These are phyloP conservation scores for Trichoderma simmonsii DNA, from an alignment of 2,329 filamentous ascomycete species.

Conservation along the genomic window DNA sequence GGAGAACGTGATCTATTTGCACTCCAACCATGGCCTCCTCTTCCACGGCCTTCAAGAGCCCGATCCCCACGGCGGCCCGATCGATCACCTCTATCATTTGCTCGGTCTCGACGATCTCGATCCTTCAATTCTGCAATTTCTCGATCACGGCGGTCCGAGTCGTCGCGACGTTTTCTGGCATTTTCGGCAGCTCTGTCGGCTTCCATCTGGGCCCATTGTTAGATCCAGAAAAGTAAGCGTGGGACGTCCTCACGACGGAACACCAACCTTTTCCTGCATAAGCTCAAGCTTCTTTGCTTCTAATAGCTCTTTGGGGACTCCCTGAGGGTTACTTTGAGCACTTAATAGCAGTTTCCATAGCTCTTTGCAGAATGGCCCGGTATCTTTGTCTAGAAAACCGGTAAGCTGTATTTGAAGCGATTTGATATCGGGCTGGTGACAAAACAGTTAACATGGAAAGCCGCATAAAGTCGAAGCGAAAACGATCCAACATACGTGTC, in stretches of 20 bases:
- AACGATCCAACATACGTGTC: conserved; percentile 54
- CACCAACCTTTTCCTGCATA: conserved; percentile 82
- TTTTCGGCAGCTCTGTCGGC: conserved; percentile 79
- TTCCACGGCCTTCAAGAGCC: conserved; percentile 42
- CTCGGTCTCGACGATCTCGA: conserved; percentile 56
- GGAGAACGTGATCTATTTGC: conserved; percentile 49
- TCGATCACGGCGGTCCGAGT: conserved; percentile 67
- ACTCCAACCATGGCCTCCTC: conserved; percentile 35
- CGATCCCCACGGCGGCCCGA: conserved; percentile 53
- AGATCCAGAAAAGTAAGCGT: background rate
- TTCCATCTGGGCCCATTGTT: conserved; percentile 57
- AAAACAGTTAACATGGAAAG: conserved; percentile 21
- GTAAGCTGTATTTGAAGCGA: conserved; percentile 90
- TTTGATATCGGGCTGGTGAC: conserved; percentile 84
- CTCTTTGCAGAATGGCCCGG: conserved; percentile 84
- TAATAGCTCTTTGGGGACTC: conserved; percentile 88
- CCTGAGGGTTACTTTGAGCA: conserved; percentile 82
- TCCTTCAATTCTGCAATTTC: conserved; percentile 67
- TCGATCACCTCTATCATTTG: conserved; percentile 52
- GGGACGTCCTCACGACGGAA: too few species aligned
- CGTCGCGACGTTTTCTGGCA: conserved; percentile 66
- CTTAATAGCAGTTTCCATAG: conserved; percentile 90
- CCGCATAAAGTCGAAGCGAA: background rate
- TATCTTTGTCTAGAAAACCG: conserved; percentile 92
- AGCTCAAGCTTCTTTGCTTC: conserved; percentile 96